Evolutionary conservation across 2,329 filamentous ascomycete species (phyloP).

Genomic region (Lachnellula willkommii): DNA sequence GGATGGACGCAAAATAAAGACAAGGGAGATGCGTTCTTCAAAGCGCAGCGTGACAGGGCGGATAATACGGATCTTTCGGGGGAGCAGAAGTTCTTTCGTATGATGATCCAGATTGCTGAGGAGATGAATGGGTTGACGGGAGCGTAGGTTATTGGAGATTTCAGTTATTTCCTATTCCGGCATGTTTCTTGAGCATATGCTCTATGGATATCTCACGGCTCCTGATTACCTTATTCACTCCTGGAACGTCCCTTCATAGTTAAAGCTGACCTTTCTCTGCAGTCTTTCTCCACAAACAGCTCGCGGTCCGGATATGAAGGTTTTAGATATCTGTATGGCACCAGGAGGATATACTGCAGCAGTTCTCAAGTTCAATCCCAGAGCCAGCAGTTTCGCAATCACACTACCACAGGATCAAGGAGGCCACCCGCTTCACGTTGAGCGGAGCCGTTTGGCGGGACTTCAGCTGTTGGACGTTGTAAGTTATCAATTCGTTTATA

Average conservation of each 20-base stretch:
- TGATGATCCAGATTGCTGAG: constrained; percentile 41
- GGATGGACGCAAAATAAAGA: constrained; percentile 42
- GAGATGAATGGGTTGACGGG: constrained; percentile 35
- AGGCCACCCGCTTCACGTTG: constrained; percentile 21
- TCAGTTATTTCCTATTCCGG: no score
- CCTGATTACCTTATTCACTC: not conserved
- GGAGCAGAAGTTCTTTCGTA: constrained; percentile 32
- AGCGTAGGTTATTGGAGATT: not conserved
- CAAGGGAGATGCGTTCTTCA: constrained; percentile 40
- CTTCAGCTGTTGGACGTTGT: constrained; percentile 13
- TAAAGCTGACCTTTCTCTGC: no score
- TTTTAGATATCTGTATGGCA: constrained; percentile 28
- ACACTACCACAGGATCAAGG: constrained; percentile 17
- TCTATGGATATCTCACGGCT: no score
- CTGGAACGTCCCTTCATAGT: not conserved
- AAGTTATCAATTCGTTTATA: no score
- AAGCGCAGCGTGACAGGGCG: constrained; percentile 34
- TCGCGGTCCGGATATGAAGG: constrained; percentile 5
- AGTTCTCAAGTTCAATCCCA: constrained; percentile 4
- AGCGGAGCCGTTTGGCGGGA: not conserved
- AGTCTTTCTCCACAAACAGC: not conserved
- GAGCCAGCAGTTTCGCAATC: constrained; percentile 8
- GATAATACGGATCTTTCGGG: constrained; percentile 30
- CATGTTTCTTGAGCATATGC: no score
- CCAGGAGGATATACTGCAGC: constrained; percentile 10